phyloP scores from a whole-genome alignment of 495 filamentous ascomycete species.

The Penicillium robsamsonii region DNA sequence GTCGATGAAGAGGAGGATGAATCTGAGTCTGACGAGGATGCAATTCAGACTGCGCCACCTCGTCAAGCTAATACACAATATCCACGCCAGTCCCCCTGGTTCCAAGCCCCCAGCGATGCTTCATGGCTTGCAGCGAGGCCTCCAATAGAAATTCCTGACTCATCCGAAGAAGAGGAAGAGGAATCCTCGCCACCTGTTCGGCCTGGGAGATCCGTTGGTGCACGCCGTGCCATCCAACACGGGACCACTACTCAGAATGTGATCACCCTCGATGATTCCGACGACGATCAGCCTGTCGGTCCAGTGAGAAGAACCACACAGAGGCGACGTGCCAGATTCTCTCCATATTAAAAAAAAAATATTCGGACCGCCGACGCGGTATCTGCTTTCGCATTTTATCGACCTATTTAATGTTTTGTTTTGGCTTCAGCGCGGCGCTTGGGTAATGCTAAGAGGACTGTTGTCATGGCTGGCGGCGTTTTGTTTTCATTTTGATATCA shows the following conservation, averaged over 20 bases:
- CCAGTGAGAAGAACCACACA: conserved; percentile 25
- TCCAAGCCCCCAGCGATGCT: conserved; percentile 2
- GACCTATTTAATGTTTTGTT: neutral
- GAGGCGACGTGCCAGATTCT: conserved; percentile 21
- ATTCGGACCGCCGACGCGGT: neutral
- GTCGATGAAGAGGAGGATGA: conserved; percentile 12
- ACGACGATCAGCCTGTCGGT: conserved; percentile 29
- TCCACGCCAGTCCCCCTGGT: neutral
- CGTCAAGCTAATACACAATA: neutral
- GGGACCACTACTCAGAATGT: conserved; percentile 11
- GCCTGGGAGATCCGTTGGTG: neutral
- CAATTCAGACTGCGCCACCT: neutral
- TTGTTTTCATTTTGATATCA: conserved; percentile 2
- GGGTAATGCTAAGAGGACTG: neutral
- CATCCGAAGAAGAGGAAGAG: neutral
- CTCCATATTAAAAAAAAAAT: conserved; percentile 22
- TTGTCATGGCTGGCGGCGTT: conserved; percentile 7
- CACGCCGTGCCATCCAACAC: neutral
- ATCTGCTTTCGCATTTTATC: neutral
- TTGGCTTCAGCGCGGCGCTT: conserved; percentile 10
- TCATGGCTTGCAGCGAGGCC: conserved; percentile 3
- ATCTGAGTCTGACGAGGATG: conserved; percentile 11
- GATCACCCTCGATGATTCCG: conserved; percentile 31
- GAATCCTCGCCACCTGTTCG: neutral
- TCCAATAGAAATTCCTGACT: neutral